Conservation (phyloP, 2,329 filamentous ascomycete species). For the Rhynchosporium agropyri region DNA sequence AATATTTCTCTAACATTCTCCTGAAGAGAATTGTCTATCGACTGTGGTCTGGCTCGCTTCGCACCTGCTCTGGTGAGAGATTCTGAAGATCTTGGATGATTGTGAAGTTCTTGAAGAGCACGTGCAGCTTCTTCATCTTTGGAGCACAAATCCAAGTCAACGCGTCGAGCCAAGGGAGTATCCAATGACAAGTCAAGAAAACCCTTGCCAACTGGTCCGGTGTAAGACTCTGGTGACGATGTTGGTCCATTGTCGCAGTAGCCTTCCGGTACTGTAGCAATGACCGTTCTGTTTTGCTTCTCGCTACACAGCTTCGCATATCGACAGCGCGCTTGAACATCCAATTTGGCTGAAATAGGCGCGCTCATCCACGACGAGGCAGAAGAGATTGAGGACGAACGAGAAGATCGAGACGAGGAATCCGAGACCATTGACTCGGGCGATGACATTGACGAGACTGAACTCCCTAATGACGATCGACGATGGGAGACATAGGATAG, state of each 20-base stretch:
- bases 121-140: conserved; percentile 57
- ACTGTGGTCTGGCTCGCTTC: conserved; percentile 63
- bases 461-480: conserved; percentile 65
- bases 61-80: conserved; percentile 45
- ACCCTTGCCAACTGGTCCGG: conserved; percentile 55
- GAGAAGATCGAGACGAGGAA: conserved; percentile 56
- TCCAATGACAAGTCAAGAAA: conserved; percentile 54
- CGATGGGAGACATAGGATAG: conserved; percentile 54
- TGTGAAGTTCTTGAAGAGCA: conserved; percentile 62
- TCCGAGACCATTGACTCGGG: conserved; percentile 71
- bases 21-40: conserved; percentile 62
- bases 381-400: conserved; percentile 67
- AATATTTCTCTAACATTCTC: conserved; percentile 69
- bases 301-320: conserved; percentile 61
- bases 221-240: conserved; percentile 61
- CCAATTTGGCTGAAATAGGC: conserved; percentile 57
- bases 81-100: conserved; percentile 49
- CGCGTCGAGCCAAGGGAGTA: conserved; percentile 50
- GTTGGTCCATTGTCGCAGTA: conserved; percentile 54
- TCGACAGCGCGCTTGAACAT: conserved; percentile 66
- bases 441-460: conserved; percentile 64
- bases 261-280: conserved; percentile 61
- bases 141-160: conserved; percentile 49
- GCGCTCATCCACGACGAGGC: conserved; percentile 62
- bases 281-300: conserved; percentile 55